phyloP scores from a whole-genome alignment of 1,139 yeast species.

The Pneumocystis wakefieldiae region DNA sequence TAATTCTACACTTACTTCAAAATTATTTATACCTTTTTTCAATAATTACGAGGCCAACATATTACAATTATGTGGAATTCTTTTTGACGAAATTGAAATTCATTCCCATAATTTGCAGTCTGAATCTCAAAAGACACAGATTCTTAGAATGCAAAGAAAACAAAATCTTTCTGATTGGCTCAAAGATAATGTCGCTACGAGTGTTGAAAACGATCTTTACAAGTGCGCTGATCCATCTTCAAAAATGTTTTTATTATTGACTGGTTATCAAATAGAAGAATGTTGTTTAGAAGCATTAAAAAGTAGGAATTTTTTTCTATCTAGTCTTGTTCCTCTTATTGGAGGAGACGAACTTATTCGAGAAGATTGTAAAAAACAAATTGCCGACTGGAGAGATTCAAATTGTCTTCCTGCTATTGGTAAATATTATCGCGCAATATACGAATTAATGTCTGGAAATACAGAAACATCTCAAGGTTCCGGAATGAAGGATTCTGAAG shows the following conservation, averaged over 20 bases:
- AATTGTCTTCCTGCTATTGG: slow-evolving; percentile 36
- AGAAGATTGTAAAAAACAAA: slow-evolving; percentile 42
- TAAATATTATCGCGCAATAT: slow-evolving; percentile 37
- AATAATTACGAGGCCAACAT: slow-evolving; percentile 9
- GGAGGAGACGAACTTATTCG: slow-evolving; percentile 53
- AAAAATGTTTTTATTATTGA: slow-evolving; percentile 35
- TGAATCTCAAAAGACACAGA: slow-evolving; percentile 6
- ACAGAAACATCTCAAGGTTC: slow-evolving; percentile 20
- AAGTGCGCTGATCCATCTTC: slow-evolving; percentile 14
- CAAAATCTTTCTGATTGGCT: slow-evolving; percentile 43
- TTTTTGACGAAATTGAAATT: slow-evolving; percentile 36
- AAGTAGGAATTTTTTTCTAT: slow-evolving; percentile 49
- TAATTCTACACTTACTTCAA: slow-evolving; percentile 2
- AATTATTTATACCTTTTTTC: neutral
- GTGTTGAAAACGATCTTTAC: slow-evolving; percentile 25
- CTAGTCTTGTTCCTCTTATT: slow-evolving; percentile 51
- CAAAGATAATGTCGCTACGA: slow-evolving; percentile 32
- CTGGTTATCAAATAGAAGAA: slow-evolving; percentile 41
- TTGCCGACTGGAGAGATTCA: slow-evolving; percentile 47
- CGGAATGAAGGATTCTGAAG: slow-evolving; percentile 9
- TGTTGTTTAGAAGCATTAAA: slow-evolving; percentile 51
- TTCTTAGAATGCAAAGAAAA: slow-evolving; percentile 10
- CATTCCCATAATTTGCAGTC: slow-evolving; percentile 18
- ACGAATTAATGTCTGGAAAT: slow-evolving; percentile 50
- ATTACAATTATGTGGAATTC: slow-evolving; percentile 42